phyloP scores from a whole-genome alignment of 371 early-diverging fungal genomes.

The Cokeromyces recurvatus region DNA sequence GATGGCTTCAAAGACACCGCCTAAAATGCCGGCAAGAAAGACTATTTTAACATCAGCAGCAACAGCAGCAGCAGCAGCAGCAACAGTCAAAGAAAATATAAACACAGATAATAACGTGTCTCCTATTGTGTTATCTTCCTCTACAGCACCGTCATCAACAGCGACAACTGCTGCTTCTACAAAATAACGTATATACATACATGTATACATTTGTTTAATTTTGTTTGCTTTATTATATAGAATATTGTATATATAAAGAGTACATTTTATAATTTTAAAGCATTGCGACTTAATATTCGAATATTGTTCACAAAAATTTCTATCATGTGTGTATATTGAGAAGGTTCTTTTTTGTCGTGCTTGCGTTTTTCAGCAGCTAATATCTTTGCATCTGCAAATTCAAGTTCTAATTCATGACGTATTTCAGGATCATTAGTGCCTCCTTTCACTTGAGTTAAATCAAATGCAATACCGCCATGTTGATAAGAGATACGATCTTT shows the following conservation, averaged over 20 bases:
- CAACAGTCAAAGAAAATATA: neutral
- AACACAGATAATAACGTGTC: neutral
- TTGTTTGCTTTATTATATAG: neutral
- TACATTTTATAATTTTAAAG: conserved; percentile 20
- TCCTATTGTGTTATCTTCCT: too few relatives aligned
- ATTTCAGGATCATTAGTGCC: conserved; percentile 17
- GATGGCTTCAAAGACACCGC: conserved; percentile 22
- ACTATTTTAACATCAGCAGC: conserved; percentile 3
- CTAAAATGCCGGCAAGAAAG: conserved; percentile 12
- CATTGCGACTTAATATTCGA: conserved; percentile 32
- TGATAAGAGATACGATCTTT: conserved; percentile 74
- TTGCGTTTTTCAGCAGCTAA: conserved; percentile 37
- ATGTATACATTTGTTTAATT: too few relatives aligned
- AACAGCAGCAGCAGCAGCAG: neutral
- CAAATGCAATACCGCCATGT: conserved; percentile 70
- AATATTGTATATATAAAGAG: conserved; percentile 1
- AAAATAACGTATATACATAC: too few relatives aligned
- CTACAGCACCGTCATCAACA: too few relatives aligned
- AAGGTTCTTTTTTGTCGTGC: conserved; percentile 30
- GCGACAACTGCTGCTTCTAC: too few relatives aligned
- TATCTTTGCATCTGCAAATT: conserved; percentile 42
- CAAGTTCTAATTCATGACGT: conserved; percentile 61
- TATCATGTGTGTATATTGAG: conserved; percentile 46
- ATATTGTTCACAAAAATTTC: conserved; percentile 59
- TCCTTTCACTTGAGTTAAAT: conserved; percentile 70